A percentile compares a stretch with the other conserved stretches of the same genome.
Evolutionary conservation across 208 protist genomes (phyloP).

Genomic region (Vickermania ingenoplastis): DNA sequence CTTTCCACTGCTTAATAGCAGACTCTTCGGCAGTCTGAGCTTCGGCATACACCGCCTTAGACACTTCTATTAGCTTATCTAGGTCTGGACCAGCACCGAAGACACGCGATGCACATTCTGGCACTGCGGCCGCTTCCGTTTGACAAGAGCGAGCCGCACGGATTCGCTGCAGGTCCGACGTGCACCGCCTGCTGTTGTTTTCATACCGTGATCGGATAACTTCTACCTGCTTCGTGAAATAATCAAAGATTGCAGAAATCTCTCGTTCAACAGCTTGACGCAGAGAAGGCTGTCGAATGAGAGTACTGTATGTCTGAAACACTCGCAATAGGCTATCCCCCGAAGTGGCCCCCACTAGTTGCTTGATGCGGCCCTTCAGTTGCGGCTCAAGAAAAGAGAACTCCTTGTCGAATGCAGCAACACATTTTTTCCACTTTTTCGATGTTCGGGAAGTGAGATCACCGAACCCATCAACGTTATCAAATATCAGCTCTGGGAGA

Average conservation of each 20-base stretch:
- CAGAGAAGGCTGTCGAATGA: constrained; percentile 55
- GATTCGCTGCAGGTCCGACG: constrained; percentile 53
- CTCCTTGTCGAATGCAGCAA: constrained; percentile 72
- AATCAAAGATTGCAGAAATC: constrained; percentile 26
- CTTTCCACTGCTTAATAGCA: constrained; percentile 26
- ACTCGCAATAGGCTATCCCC: constrained; percentile 30
- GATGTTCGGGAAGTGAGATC: constrained; percentile 31
- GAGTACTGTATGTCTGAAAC: constrained; percentile 33
- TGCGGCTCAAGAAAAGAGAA: constrained; percentile 73
- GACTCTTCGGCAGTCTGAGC: constrained; percentile 10
- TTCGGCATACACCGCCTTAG: constrained; percentile 18
- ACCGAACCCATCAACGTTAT: constrained; percentile 36
- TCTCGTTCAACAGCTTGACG: constrained; percentile 37
- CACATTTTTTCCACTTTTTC: constrained; percentile 41
- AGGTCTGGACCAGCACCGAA: constrained; percentile 28
- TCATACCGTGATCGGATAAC: constrained; percentile 39
- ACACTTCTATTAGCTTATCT: constrained; percentile 25
- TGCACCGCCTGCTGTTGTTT: constrained; percentile 47
- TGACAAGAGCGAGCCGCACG: constrained; percentile 49
- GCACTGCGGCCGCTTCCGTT: constrained; percentile 44
- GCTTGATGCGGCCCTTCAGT: constrained; percentile 51
- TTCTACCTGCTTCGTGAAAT: constrained; percentile 55
- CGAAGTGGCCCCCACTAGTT: constrained; percentile 20
- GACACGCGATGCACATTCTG: constrained; percentile 37
- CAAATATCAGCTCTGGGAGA: constrained; percentile 71